Evolutionary conservation across 306 rosid genomes (phyloP), one percentile per base, ranked within the genome.

Genomic region (Lathyrus oleraceus): DNA sequence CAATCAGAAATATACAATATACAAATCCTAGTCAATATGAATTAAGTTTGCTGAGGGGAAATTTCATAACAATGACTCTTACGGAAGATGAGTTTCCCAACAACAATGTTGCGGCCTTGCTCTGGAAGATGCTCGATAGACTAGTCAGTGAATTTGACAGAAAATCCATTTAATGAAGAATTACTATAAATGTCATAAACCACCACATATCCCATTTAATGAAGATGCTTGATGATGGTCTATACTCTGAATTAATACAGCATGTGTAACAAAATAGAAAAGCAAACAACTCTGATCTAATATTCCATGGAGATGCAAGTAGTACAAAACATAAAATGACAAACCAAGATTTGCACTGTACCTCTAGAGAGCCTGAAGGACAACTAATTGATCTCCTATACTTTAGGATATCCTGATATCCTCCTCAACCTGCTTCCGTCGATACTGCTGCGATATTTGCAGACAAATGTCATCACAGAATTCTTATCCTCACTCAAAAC

Each of bases 361-460:
- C 98, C 98, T 93, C 86, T 75, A 83, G 83, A 49, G 76, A 75
- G 95, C 75, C 89, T 56, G 91, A 82, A 83, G 89, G 77, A 88
- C 86, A 82, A 88, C 86, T 89, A 89, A 89, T 59, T 75, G 92
- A 81, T 77, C 92, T 83, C 84, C 78, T 88, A 84, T 75, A 86
- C 75, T 86, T 87, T 83, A 65, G 83, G 65, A 72, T 71, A 80
- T 75, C 84, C 82, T 67, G 84, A 85, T 45, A 89, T 87, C 90
- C 87, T 87, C 97, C 96, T 85, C 97, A 89, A 91, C 92, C 92
- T 88, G 97, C 89, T 74, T 78, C 96, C 96, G 89, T 87, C 86
- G 89, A 78, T 83, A 89, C 99, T 95, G 99, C 99, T 91, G 91
- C 80, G 92, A 85, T 89, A 94, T 90, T 77, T 48, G 95, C 87